Base-by-base conservation (phyloP, 2,329 filamentous ascomycete genomes). In the Penicillium fuscoglaucum region DNA sequence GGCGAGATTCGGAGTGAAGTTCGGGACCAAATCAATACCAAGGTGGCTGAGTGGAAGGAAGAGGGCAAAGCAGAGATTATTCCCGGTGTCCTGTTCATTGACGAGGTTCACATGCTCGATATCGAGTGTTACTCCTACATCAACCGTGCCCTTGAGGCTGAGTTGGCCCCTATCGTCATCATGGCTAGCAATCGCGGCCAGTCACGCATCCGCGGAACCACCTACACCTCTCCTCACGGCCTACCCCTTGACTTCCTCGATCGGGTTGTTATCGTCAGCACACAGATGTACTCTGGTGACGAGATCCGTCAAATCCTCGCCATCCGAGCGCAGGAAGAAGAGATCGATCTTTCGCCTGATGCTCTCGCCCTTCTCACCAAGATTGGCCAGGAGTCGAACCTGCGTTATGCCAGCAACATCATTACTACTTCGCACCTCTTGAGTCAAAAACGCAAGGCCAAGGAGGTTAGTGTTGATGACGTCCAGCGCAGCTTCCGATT, bases 121-220 rank as follows among this genome's bases (percentile, higher is more conserved):
- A 97, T 98, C 64, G 95, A 99, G 78, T 98, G 93, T 81, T 99
- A 96, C 82, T 96, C 92, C 45, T 99, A 96, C 81, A 89, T 99
- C 82, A 99, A 99, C 81, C 90, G 95, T 52, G 95, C 95, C 0
- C 83, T 99, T 45, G 95, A 99, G 78, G 91, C 93, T 60, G 92
- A 98, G 70, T 84, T 99, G 33, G 92, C 95, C 1, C 95, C 95
- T 40, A 93, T 99, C 64, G 93, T 99, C 75, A 99, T 99, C 78
- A 99, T 99, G 95, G 95, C 95, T 55, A 96, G 90, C 83, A 99
- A 99, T 80, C 85, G 95, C 60, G 95, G 95, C 64, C 87, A 92
- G 75, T 90, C 95, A 39, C 88, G 89, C 66, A 97, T 99, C 71
- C 87, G 95, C 33, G 95, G 95, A 58, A 99, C 95, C 56, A 90